Evolutionary conservation across 345 rosid genomes (phyloP).

Genomic region (Arabidopsis suecica): DNA sequence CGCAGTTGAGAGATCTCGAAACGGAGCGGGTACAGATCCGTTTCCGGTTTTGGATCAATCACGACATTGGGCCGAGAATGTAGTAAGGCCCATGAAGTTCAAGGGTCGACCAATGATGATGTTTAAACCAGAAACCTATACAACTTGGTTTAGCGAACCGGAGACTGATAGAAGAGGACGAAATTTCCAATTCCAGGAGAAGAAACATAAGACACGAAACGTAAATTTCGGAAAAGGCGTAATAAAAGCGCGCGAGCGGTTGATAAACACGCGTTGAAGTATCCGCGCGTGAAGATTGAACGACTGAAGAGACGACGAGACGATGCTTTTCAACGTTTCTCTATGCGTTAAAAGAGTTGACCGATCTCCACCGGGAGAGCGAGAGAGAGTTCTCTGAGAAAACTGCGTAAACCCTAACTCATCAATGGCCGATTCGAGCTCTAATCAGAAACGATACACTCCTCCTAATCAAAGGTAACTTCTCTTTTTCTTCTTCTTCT

Average conservation of each 20-base stretch:
- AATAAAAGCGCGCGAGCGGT: slow-evolving; percentile 40
- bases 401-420: slow-evolving; percentile 59
- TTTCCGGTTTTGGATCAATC: slow-evolving; percentile 10
- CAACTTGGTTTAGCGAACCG: slow-evolving; percentile 30
- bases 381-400: slow-evolving; percentile 16
- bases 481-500: neutral
- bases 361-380: slow-evolving; percentile 25
- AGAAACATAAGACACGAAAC: neutral
- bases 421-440: slow-evolving; percentile 52
- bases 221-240: slow-evolving; percentile 6
- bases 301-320: slow-evolving; percentile 6
- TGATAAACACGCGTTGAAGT: slow-evolving; percentile 27
- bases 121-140: neutral
- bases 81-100: slow-evolving; percentile 23
- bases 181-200: neutral
- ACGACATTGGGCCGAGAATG: slow-evolving; percentile 18
- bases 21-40: slow-evolving; percentile 31
- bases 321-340: slow-evolving; percentile 18
- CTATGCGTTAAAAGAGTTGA: slow-evolving; percentile 31
- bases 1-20: slow-evolving; percentile 7
- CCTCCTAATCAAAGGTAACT: slow-evolving; percentile 73
- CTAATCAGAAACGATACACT: slow-evolving; percentile 60
- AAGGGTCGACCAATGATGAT: neutral
- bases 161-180: neutral
- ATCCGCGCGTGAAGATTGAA: slow-evolving; percentile 37